A percentile compares a stretch with the other conserved stretches of the same genome.
These are phyloP conservation scores for Talaromyces sp. DNA, from an alignment of 2,329 filamentous ascomycete genomes.

Conservation along the genomic window DNA sequence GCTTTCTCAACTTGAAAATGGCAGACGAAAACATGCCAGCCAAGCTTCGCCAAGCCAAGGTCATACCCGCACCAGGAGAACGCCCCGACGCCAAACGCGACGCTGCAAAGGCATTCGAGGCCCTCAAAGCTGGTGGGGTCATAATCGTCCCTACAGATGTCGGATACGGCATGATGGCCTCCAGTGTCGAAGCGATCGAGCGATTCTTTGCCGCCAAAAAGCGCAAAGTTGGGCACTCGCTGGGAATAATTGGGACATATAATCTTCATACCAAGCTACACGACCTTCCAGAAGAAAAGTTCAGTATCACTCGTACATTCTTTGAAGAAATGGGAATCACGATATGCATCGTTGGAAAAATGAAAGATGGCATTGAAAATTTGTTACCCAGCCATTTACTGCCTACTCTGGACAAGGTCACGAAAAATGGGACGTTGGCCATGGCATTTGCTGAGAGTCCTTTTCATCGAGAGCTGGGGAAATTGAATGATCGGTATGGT, in stretches of 20 bases:
- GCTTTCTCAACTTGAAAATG: too few relatives aligned
- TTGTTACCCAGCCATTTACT: background rate
- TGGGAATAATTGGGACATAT: conserved; percentile 26
- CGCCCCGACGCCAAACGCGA: conserved; percentile 12
- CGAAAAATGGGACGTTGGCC: conserved; percentile 9
- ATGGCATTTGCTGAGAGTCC: conserved; percentile 3
- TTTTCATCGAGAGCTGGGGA: conserved; percentile 9
- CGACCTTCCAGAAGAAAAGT: conserved; percentile 7
- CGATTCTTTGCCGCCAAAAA: conserved; percentile 25
- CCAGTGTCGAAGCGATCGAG: conserved; percentile 17
- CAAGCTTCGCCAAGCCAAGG: conserved; percentile 4
- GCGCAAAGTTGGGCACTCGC: conserved; percentile 21
- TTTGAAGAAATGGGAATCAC: conserved; percentile 18
- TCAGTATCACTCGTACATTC: conserved; percentile 20
- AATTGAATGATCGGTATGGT: conserved; percentile 7
- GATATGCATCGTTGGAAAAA: conserved; percentile 14
- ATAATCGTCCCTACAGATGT: conserved; percentile 28
- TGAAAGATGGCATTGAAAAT: background rate
- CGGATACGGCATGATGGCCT: conserved; percentile 27
- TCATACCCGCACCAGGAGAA: conserved; percentile 15
- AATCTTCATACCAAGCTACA: conserved; percentile 22
- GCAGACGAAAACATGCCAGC: too few relatives aligned
- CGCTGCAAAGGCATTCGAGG: conserved; percentile 6
- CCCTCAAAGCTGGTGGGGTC: conserved; percentile 23
- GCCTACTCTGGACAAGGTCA: conserved; percentile 3